These are phyloP conservation scores for Primulina eburnea DNA, from an alignment of 257 asterid species.

Conservation along the genomic window DNA sequence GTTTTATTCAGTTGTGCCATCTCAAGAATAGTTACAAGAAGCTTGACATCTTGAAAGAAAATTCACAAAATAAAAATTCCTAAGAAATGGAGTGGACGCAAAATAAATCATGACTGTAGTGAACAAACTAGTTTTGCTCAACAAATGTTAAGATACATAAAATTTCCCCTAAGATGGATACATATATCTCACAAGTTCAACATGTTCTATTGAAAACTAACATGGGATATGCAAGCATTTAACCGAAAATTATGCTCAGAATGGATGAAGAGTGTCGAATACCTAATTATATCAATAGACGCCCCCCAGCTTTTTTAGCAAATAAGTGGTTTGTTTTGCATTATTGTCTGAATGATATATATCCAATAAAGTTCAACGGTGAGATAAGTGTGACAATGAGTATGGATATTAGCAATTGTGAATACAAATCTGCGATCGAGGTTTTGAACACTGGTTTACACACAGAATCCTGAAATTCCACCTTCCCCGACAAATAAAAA, in stretches of 20 bases:
- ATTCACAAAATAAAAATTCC: slow-evolving; percentile 11
- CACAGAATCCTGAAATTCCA: background rate
- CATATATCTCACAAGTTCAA: background rate
- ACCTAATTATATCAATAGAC: background rate
- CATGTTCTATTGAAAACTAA: background rate
- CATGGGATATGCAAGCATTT: background rate
- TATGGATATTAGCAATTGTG: background rate
- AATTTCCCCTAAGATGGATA: background rate
- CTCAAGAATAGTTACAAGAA: slow-evolving; percentile 15
- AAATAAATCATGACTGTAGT: slow-evolving; percentile 3
- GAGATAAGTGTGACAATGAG: background rate
- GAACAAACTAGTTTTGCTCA: background rate
- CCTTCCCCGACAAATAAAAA: background rate
- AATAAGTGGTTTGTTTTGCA: background rate
- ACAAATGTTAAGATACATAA: background rate
- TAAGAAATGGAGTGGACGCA: slow-evolving; percentile 14
- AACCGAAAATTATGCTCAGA: background rate
- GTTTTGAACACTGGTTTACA: background rate
- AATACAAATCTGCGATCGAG: background rate
- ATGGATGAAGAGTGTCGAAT: background rate
- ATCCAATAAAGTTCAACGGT: background rate
- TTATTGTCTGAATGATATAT: background rate
- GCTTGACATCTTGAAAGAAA: background rate
- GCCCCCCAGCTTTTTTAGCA: background rate
- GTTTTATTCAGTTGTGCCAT: slow-evolving; percentile 30